These are phyloP conservation scores for Hymenoscyphus occultus DNA, from an alignment of 2,329 filamentous ascomycete genomes.

Conservation along the genomic window DNA sequence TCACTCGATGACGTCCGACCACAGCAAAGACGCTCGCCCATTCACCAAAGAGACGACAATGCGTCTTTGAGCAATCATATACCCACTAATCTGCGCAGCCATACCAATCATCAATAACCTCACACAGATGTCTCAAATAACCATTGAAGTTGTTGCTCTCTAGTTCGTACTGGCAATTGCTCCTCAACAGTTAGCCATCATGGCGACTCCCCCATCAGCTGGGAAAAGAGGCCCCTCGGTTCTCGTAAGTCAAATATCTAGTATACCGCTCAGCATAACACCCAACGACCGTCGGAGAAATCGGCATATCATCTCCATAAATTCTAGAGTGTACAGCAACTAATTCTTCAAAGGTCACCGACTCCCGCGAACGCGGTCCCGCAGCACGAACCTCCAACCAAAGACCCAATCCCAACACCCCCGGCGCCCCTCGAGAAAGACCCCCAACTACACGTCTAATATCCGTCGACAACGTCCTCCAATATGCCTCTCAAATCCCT, in stretches of 20 bases:
- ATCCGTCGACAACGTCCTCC: slow-evolving; percentile 89
- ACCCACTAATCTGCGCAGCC: background rate
- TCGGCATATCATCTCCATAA: background rate
- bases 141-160: slow-evolving; percentile 1
- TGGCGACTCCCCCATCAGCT: slow-evolving; percentile 28
- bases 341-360: slow-evolving; percentile 48
- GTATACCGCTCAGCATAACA: background rate
- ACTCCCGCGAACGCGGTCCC: slow-evolving; percentile 49
- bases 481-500: slow-evolving; percentile 90
- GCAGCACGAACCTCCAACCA: slow-evolving; percentile 33
- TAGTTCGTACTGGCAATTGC: background rate
- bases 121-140: slow-evolving; percentile 11
- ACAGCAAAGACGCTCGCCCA: background rate
- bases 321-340: background rate
- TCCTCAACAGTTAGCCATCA: slow-evolving; percentile 9
- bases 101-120: background rate
- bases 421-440: slow-evolving; percentile 36
- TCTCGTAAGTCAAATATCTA: slow-evolving; percentile 44
- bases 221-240: slow-evolving; percentile 58
- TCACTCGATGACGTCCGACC: slow-evolving; percentile 1
- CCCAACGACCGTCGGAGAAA: background rate
- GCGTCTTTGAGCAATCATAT: background rate
- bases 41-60: background rate
- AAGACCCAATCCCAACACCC: slow-evolving; percentile 34
- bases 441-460: slow-evolving; percentile 68